Evolutionary conservation across 176 grass and related monocot species (phyloP), one percentile per base, ranked within the genome.

Genomic region (Aegilops umbellulata): DNA sequence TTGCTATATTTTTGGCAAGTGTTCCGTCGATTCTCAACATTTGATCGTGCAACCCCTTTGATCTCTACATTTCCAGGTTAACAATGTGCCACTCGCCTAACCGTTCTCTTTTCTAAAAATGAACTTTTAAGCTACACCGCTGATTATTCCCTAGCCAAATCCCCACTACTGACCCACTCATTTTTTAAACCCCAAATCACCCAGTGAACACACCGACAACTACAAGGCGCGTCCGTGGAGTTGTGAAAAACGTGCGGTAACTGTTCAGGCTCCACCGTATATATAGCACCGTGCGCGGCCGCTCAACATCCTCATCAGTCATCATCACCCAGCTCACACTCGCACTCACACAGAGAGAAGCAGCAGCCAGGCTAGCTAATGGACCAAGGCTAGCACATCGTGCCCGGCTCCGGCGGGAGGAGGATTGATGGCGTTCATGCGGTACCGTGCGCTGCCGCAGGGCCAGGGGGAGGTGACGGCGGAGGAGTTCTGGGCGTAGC

Each of bases 401-500:
- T 14, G 71, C 3, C 2, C 71, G 20, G 11, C 0, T 26, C 49
- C 47, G 62, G 2, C 24, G 13, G 7, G 12, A 6, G 34, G 42
- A 53, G 20, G 46, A 23, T 7, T 30, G 1, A 94, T 95, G 93
- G 93, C 93, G 65, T 90, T 95, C 80, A 69, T 81, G 58, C 29
- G 83, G 55, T 49, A 90, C 79, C 75, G 82, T 4, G 86, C 78
- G 63, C 83, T 95, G 83, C 82, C 88, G 57, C 88, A 91, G 80
- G 86, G 81, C 24, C 88, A 91, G 80, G 86, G 81, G 30, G 93
- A 95, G 88, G 62, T 90, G 85, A 93, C 85, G 31, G 84, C 58
- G 64, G 90, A 69, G 51, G 93, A 95, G 90, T 93, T 95, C 86
- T 83, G 83, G 81, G 88, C 88, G 60, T 95, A 90, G 93, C 90